Percentiles rank a stretch among this genome's conserved stretches.
Evolutionary conservation across 805 yeast genomes (phyloP).

Genomic region (Dipodascus albidus): DNA sequence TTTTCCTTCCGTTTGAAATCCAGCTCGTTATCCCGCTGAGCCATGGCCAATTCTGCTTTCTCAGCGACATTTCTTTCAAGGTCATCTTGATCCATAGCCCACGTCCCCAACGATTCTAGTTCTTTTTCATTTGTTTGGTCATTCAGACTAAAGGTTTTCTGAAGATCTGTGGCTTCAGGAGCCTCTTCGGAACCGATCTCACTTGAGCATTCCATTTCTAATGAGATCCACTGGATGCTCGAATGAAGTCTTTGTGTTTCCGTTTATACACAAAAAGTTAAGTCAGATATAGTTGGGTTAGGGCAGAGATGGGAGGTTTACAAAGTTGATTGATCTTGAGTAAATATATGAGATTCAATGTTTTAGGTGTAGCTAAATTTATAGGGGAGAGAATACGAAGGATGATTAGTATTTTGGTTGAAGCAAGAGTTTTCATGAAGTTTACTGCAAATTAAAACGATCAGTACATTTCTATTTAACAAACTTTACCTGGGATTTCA

Average conservation of each 20-base stretch:
- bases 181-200: neutral
- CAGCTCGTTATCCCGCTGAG: slow-evolving; percentile 52
- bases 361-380: neutral
- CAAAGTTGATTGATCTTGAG: neutral
- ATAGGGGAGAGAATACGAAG: neutral
- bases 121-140: slow-evolving; percentile 11
- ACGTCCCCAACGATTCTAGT: slow-evolving; percentile 36
- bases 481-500: neutral
- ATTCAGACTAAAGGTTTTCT: neutral
- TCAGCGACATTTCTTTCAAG: slow-evolving; percentile 63
- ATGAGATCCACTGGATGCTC: neutral
- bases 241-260: neutral
- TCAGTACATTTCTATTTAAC: neutral
- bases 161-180: neutral
- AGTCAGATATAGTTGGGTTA: neutral
- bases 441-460: too few species aligned
- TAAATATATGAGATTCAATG: neutral
- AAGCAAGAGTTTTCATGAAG: neutral
- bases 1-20: slow-evolving; percentile 71
- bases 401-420: neutral
- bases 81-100: slow-evolving; percentile 65
- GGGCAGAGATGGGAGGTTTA: neutral
- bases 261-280: too few species aligned
- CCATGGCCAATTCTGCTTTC: slow-evolving; percentile 50
- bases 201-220: neutral